These are phyloP conservation scores for Ceratocystis diversiconidia DNA, from an alignment of 2,329 filamentous ascomycete genomes.

Conservation along the genomic window DNA sequence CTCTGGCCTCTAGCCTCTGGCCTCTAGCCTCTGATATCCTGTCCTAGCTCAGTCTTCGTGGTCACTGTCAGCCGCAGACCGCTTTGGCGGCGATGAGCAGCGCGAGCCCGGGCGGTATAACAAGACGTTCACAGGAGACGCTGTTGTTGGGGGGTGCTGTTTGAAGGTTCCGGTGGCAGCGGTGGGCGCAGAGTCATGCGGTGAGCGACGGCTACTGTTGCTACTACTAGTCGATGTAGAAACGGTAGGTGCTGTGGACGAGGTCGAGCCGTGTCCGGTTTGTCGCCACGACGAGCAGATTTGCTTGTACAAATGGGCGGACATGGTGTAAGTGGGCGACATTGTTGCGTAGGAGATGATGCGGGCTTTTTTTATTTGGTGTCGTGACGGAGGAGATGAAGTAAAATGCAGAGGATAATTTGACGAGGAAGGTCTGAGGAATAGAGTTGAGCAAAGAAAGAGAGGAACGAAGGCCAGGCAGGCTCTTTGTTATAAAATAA, in stretches of 20 bases:
- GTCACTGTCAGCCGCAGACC: conserved; percentile 14
- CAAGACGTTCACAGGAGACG: neutral
- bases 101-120: conserved; percentile 20
- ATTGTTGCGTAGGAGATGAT: conserved; percentile 26
- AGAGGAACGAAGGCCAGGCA: no score
- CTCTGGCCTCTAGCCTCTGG: no score
- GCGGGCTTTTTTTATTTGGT: neutral
- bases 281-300: conserved; percentile 46
- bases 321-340: conserved; percentile 48
- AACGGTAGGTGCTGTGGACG: conserved; percentile 21
- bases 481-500: no score
- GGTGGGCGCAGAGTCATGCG: neutral
- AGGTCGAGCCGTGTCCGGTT: conserved; percentile 24
- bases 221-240: conserved; percentile 14
- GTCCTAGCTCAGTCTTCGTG: conserved; percentile 20
- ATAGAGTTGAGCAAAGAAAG: no score
- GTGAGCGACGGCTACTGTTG: conserved; percentile 4
- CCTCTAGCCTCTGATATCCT: neutral
- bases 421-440: neutral
- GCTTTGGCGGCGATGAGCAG: conserved; percentile 26
- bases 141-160: conserved; percentile 3
- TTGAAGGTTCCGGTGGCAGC: neutral
- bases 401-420: neutral
- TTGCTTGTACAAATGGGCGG: conserved; percentile 45
- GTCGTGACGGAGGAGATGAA: neutral